Evolutionary conservation across 345 rosid species (phyloP).

Genomic region (Barbarea vulgaris): DNA sequence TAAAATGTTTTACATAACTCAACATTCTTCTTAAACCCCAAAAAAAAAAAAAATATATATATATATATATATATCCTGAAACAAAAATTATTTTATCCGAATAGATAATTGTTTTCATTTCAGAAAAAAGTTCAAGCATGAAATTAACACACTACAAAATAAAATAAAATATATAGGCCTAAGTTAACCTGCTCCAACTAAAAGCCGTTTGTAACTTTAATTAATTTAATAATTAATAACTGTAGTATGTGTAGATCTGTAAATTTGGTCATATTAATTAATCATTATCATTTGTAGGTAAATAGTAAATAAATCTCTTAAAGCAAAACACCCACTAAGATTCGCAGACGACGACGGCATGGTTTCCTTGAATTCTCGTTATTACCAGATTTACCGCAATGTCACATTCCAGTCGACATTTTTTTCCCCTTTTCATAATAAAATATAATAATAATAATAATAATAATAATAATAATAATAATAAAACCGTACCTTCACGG

Average conservation of each 20-base stretch:
- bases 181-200: slow-evolving; percentile 37
- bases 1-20: not conserved
- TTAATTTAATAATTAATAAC: not conserved
- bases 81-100: not conserved
- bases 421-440: not conserved
- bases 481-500: slow-evolving; percentile 14
- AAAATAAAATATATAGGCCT: too few relatives aligned
- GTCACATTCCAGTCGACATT: slow-evolving; percentile 40
- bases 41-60: too few relatives aligned
- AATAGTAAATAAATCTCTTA: slow-evolving; percentile 10
- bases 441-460: not conserved
- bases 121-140: not conserved
- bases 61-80: not conserved
- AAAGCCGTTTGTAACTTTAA: slow-evolving; percentile 31
- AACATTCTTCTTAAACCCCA: not conserved
- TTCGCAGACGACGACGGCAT: slow-evolving; percentile 34
- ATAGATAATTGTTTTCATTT: too few relatives aligned
- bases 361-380: slow-evolving; percentile 31
- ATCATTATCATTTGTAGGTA: slow-evolving; percentile 17
- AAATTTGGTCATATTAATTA: not conserved
- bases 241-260: slow-evolving; percentile 14
- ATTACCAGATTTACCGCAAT: slow-evolving; percentile 34
- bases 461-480: not conserved
- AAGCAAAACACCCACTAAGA: slow-evolving; percentile 34
- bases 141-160: not conserved